Conservation (phyloP, 2,329 filamentous ascomycete species). For the Dothideomycetidae sp. region DNA sequence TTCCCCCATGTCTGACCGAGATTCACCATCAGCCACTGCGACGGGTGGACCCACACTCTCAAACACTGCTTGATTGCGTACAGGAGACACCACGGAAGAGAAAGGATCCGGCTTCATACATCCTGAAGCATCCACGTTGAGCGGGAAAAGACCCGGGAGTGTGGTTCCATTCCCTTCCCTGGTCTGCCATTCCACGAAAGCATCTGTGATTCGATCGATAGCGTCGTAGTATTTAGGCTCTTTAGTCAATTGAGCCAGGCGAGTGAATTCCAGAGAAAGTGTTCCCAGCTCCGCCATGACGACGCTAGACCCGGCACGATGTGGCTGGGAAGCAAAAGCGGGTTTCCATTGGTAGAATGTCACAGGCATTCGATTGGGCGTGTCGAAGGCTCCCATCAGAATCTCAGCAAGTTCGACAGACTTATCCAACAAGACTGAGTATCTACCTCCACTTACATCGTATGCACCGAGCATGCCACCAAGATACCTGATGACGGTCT, state of each 20-base stretch:
- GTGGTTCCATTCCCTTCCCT: slow-evolving; percentile 38
- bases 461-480: slow-evolving; percentile 77
- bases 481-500: slow-evolving; percentile 82
- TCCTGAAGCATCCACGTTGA: slow-evolving; percentile 62
- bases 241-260: slow-evolving; percentile 71
- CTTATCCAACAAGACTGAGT: slow-evolving; percentile 59
- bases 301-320: slow-evolving; percentile 42
- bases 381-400: slow-evolving; percentile 73
- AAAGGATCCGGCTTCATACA: slow-evolving; percentile 46
- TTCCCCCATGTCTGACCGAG: slow-evolving; percentile 6
- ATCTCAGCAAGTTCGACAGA: slow-evolving; percentile 67
- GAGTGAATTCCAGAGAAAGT: slow-evolving; percentile 76
- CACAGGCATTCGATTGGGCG: slow-evolving; percentile 83
- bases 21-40: slow-evolving; percentile 6
- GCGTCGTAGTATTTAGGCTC: slow-evolving; percentile 80
- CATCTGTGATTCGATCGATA: slow-evolving; percentile 70
- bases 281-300: slow-evolving; percentile 60
- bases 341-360: slow-evolving; percentile 69
- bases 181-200: slow-evolving; percentile 58
- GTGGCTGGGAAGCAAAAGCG: slow-evolving; percentile 46
- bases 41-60: slow-evolving; percentile 2
- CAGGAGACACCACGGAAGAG: slow-evolving; percentile 2
- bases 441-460: slow-evolving; percentile 61
- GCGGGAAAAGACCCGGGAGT: slow-evolving; percentile 69
- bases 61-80: too few species aligned